Base-by-base conservation (phyloP, 768 basidiomycete genomes). In the Rhodotorula kratochvilovae region DNA sequence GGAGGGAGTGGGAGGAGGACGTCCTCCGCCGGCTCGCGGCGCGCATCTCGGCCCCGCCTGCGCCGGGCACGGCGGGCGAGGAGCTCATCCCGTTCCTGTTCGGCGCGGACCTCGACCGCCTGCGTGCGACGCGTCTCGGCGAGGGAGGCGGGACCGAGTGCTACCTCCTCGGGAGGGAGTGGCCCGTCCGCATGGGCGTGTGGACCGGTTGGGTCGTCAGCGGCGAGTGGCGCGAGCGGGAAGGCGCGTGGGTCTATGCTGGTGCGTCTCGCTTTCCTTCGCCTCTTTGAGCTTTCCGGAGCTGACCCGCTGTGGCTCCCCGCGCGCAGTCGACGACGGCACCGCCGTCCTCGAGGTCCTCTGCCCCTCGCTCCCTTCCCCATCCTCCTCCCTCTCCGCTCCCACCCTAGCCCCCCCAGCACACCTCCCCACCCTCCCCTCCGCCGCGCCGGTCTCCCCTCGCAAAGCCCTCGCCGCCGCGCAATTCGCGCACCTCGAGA, bases 301-400 rank as follows among this genome's bases (percentile, higher is more conserved):
- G n/a, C 39, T 48, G 16, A 25, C 25, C 12, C 11, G 23, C 50
- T 15, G 12, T 27, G 42, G 29, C 5, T 29, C 2, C 2, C 16
- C n/a, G 35, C n/a, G 50, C 31, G 12, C 46, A 72, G 71, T 72
- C 63, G 71, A 72, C 48, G 71, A 72, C 50, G 71, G 71, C 8
- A 72, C 71, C 16, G 71, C 48, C 12, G 43, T 67, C 23, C 27
- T 71, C 8, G 17, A 43, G 51, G 66, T 71, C 33, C 16, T 63
- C 7, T 67, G 55, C 29, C 39, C 62, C 12, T 53, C 50, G 2
- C 33, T 31, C 46, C 4, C 46, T 43, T 62, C 53, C 17, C 16
- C n/a, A 13, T 63, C 31, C 31, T 35, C 33, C 45, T 2, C 31
- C 31, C 48, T 21, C 55, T 45, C 62, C 21, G 0, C 31, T 15